These are phyloP conservation scores for Athelia psychrophila DNA, from an alignment of 1,284 basidiomycete genomes.

Conservation along the genomic window DNA sequence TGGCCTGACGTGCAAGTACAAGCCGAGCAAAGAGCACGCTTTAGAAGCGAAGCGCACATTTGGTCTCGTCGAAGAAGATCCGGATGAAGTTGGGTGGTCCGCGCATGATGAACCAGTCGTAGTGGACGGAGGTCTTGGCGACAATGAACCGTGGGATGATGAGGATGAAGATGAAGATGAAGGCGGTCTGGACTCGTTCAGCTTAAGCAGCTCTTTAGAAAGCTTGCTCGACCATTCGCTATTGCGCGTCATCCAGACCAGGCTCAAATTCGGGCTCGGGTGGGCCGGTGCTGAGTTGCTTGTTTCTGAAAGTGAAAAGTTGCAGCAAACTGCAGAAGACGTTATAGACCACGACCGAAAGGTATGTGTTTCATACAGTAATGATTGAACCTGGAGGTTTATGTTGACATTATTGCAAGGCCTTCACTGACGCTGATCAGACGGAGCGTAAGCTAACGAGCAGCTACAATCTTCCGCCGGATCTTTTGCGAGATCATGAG, in stretches of 20 bases:
- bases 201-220: conserved; percentile 58
- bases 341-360: conserved; percentile 28
- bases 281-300: conserved; percentile 66
- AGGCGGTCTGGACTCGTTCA: conserved; percentile 49
- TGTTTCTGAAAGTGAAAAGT: conserved; percentile 40
- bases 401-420: background rate
- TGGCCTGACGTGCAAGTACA: conserved; percentile 52
- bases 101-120: conserved; percentile 15
- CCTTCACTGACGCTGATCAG: conserved; percentile 32
- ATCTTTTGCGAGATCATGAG: conserved; percentile 40
- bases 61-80: conserved; percentile 37
- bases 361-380: conserved; percentile 22
- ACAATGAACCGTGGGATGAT: conserved; percentile 11
- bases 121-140: conserved; percentile 11
- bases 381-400: background rate
- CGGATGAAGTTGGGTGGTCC: conserved; percentile 37
- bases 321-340: conserved; percentile 38
- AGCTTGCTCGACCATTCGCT: conserved; percentile 51
- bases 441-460: conserved; percentile 38
- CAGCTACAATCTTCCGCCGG: conserved; percentile 46
- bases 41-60: conserved; percentile 45
- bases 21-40: conserved; percentile 47
- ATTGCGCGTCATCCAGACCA: conserved; percentile 46
- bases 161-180: conserved; percentile 30
- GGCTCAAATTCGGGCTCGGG: conserved; percentile 48